phyloP scores from a whole-genome alignment of 1,284 basidiomycete genomes.

The Phenoliferia sp. region DNA sequence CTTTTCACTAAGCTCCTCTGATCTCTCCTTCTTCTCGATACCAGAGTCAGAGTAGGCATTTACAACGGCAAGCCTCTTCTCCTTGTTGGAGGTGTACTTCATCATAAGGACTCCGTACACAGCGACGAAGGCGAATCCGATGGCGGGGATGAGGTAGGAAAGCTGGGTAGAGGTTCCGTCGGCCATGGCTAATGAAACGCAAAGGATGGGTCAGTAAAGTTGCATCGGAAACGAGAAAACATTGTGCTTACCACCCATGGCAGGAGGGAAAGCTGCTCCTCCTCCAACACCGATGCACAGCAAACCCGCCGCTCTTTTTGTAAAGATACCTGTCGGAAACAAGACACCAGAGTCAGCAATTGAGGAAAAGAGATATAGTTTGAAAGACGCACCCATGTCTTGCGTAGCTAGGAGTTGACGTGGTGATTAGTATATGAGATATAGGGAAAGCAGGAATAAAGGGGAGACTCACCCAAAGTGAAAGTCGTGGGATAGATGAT shows the following conservation, averaged over 20 bases:
- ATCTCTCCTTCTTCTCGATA: background rate
- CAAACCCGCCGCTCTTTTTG: conserved; percentile 63
- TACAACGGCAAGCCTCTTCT: background rate
- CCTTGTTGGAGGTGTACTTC: background rate
- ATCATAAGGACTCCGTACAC: background rate
- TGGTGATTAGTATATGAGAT: too few species aligned
- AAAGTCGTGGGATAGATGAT: too few species aligned
- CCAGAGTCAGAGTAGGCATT: background rate
- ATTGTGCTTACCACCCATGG: too few species aligned
- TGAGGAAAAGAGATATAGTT: too few species aligned
- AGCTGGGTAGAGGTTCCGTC: conserved; percentile 52
- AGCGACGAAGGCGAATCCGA: conserved; percentile 3
- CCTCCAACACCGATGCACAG: conserved; percentile 49
- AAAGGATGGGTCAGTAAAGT: too few species aligned
- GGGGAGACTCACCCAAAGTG: too few species aligned
- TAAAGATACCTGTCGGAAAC: too few species aligned
- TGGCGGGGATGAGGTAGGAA: conserved; percentile 44
- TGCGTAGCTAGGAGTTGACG: conserved; percentile 67
- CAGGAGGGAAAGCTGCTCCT: conserved; percentile 63
- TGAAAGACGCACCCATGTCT: conserved; percentile 63
- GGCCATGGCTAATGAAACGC: too few species aligned
- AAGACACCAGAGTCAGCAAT: too few species aligned
- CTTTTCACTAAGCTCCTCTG: too few species aligned
- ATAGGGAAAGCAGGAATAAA: too few species aligned
- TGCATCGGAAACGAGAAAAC: too few species aligned